Conservation (phyloP, 2,329 filamentous ascomycete species). For the Aphanocladium album region DNA sequence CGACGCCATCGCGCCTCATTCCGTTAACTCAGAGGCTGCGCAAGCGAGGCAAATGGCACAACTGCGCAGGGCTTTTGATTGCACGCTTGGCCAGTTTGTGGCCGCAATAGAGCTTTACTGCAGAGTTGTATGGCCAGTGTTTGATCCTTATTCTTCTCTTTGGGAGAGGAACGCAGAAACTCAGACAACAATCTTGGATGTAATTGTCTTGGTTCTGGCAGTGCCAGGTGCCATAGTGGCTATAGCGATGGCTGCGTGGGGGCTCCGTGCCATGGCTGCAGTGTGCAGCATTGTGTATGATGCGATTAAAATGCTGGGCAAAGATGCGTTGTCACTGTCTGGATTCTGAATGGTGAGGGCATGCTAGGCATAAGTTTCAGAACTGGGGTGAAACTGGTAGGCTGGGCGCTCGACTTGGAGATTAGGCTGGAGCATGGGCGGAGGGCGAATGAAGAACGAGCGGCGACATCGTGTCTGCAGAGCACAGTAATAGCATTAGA, state of each 20-base stretch:
- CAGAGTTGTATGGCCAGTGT: constrained; percentile 33
- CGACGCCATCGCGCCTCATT: constrained; percentile 28
- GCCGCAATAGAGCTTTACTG: constrained; percentile 28
- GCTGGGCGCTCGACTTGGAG: no score
- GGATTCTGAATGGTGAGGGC: constrained; percentile 6
- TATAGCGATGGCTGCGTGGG: constrained; percentile 22
- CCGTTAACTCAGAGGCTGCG: constrained; percentile 4
- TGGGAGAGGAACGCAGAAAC: constrained; percentile 25
- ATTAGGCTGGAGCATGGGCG: neutral
- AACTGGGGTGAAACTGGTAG: neutral
- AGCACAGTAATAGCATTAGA: constrained; percentile 1
- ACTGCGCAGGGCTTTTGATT: neutral
- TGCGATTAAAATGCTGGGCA: constrained; percentile 16
- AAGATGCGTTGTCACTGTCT: constrained; percentile 16
- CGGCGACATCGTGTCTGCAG: neutral
- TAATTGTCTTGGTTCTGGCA: constrained; percentile 22
- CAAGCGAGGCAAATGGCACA: neutral
- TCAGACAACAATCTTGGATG: constrained; percentile 18
- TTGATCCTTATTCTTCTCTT: constrained; percentile 32
- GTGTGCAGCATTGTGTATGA: constrained; percentile 17
- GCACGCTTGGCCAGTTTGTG: neutral
- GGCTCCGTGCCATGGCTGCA: constrained; percentile 21
- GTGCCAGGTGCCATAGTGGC: constrained; percentile 23
- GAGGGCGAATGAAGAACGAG: neutral
- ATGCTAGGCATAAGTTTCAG: neutral